Base-by-base conservation (phyloP, 805 yeast genomes). In the Middelhovenomyces tepae region DNA sequence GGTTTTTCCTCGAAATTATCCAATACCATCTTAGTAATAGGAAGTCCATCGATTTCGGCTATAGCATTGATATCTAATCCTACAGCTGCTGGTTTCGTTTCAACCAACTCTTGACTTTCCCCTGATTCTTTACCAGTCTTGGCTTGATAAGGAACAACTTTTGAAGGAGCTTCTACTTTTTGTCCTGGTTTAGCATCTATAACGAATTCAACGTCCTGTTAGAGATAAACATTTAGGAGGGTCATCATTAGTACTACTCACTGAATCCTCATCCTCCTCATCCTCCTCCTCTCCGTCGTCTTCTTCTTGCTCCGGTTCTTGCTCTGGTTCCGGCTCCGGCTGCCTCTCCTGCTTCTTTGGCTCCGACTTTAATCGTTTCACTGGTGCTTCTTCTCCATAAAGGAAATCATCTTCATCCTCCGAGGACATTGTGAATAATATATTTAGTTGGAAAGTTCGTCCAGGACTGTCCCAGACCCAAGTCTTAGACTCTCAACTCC, bases 1-100 rank as follows among this genome's bases (percentile, higher is more conserved):
- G 99, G 99, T 60, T 93, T 93, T 44, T 86, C 94, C 43, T 83
- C 85, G 31, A 87, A 61, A 34, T 77, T 79, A 39, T 80, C 89
- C 7, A 89, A 67, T 39, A 82, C 79, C 8, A 89, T 67, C 44
- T 80, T 75, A 0, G 94, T 83, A 31, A 91, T 64, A 3, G 94
- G 94, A 45, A 73, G 69, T 2, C 94, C 96, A 32, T 86, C 80
- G 39, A 68, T 69, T 40, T 70, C 75, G 1, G 85, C 93, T 13
- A 80, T 75, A 26, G 71, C 71, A 46, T 81, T 74, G n/a, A 85
- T 67, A 46, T 84, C 86, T 10, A 80, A 50, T 0, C 72, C 66
- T 15, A 51, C 28, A 4, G 47, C 32, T 10, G 44, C 33, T 2
- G 53, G 32, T 2, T 48, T 30, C 11, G 39, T 25, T 18, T 34